Evolutionary conservation across 176 grass and related monocot genomes (phyloP), one percentile per base, ranked within the genome.

Genomic region (Thinopyrum elongatum): DNA sequence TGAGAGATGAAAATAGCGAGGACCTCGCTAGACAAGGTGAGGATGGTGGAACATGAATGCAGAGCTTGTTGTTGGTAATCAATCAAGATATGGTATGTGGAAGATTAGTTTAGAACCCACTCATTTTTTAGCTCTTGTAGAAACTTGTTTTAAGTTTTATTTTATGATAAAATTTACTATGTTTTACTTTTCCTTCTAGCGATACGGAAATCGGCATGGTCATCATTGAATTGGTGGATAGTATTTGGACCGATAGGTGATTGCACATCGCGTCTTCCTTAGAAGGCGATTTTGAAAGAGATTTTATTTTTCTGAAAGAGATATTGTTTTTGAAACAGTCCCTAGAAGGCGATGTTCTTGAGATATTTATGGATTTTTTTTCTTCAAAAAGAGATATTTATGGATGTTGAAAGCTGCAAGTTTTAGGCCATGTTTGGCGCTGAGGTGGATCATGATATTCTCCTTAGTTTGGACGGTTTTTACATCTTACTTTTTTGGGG

Each of bases 41-140:
- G 44, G 44, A 47, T 47, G 44, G 44, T 47, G 44, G 13, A 51
- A 51, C 15, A 17, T 51, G 15, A 51, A 17, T 51, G 15, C 17
- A 51, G 14, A 51, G 15, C 15, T 51, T 51, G 29, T 67, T 67
- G 64, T 33, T 17, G 0, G 4, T 65, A 17, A 67, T 30, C 2
- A 33, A 19, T 67, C 16, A 33, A 33, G 2, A 72, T 72, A 25
- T 25, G 3, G 15, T 33, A 42, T 42, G 22, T 23, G 5, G 2
- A 72, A 6, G 13, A 9, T 17, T 0, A 47, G 11, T 29, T 29
- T 29, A 17, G 23, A 10, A 27, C 7, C 26, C 25, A 9, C 41
- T 8, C 1, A 3, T 15, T 2, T 5, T 41, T 4, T 26, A 42
- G 0, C 0, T 23, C 6, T 0, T 25, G 0, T 23, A 27, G 0